Evolutionary conservation across 2,329 filamentous ascomycete genomes (phyloP).

Genomic region (Diplodia mutila): DNA sequence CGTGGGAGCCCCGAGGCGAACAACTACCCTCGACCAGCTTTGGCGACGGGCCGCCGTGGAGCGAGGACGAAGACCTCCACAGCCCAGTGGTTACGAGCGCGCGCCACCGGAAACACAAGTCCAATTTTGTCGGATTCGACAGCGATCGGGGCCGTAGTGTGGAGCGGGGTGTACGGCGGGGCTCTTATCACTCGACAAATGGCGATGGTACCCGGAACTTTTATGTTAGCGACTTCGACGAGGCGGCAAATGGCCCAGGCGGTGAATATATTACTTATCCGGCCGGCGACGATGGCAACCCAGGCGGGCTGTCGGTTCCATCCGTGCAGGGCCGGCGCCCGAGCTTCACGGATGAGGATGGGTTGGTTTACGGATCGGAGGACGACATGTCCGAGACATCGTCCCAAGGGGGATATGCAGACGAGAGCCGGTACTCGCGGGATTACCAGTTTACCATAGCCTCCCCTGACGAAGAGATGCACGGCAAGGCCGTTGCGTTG

Average conservation of each 20-base stretch:
- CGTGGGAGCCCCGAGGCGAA: conserved; percentile 60
- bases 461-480: conserved; percentile 95
- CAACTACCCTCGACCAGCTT: conserved; percentile 83
- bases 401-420: conserved; percentile 49
- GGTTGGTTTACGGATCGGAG: conserved; percentile 47
- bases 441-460: conserved; percentile 96
- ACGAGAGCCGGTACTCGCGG: conserved; percentile 80
- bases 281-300: conserved; percentile 29
- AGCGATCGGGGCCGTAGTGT: conserved; percentile 37
- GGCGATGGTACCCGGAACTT: conserved; percentile 75
- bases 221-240: conserved; percentile 70
- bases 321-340: conserved; percentile 55
- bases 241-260: conserved; percentile 71
- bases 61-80: conserved; percentile 92
- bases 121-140: conserved; percentile 47
- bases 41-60: conserved; percentile 81
- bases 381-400: conserved; percentile 36
- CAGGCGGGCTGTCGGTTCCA: conserved; percentile 12
- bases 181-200: conserved; percentile 51
- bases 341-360: conserved; percentile 45
- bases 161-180: conserved; percentile 52
- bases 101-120: conserved; percentile 79
- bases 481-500: conserved; percentile 91
- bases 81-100: conserved; percentile 85
- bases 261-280: conserved; percentile 79